Percentiles rank a stretch among this genome's conserved stretches.
These are phyloP conservation scores for Suillus hirtellus DNA, from an alignment of 768 basidiomycete species.

Conservation along the genomic window DNA sequence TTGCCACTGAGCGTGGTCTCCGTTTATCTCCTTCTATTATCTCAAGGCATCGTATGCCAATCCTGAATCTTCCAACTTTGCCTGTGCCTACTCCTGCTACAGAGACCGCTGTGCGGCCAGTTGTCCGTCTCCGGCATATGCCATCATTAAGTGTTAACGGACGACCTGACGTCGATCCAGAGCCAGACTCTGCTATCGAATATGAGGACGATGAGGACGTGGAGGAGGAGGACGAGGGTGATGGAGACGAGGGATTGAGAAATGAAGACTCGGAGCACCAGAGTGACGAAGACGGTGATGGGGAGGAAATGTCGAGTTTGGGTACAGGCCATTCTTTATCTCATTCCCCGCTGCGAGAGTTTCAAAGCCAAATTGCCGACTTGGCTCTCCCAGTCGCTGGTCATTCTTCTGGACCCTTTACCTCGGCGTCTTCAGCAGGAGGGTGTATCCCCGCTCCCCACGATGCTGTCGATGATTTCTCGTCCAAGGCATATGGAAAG, in stretches of 20 bases:
- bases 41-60: constrained; percentile 45
- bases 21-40: constrained; percentile 48
- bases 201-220: constrained; percentile 33
- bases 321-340: constrained; percentile 13
- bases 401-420: constrained; percentile 9
- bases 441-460: background rate
- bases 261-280: constrained; percentile 38
- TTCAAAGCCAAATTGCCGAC: constrained; percentile 18
- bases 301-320: constrained; percentile 29
- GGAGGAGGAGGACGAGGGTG: constrained; percentile 31
- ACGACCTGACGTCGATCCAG: constrained; percentile 21
- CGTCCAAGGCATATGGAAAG: constrained; percentile 15
- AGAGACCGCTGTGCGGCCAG: constrained; percentile 17
- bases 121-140: constrained; percentile 47
- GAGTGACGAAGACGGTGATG: constrained; percentile 36
- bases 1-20: constrained; percentile 36
- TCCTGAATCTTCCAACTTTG: constrained; percentile 52
- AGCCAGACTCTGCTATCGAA: constrained; percentile 24
- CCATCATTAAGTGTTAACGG: constrained; percentile 52
- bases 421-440: constrained; percentile 6
- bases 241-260: constrained; percentile 27
- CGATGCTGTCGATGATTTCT: constrained; percentile 10
- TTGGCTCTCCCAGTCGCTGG: constrained; percentile 4
- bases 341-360: constrained; percentile 12
- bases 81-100: constrained; percentile 30